Conservation (phyloP, 495 filamentous ascomycete genomes). For the Talaromyces wortmannii region DNA sequence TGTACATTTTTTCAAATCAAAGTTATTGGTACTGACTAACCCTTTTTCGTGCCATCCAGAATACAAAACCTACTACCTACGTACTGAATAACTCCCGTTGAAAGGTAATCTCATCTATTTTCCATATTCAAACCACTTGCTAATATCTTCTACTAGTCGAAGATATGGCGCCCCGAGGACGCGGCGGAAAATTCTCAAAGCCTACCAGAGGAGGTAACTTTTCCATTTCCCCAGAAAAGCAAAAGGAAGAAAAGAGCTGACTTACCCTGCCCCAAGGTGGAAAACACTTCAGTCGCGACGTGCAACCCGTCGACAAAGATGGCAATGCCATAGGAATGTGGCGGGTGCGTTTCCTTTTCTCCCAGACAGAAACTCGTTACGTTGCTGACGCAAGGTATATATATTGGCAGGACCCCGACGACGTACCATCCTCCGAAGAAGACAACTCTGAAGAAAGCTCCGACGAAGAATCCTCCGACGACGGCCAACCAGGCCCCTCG, state of each 20-base stretch:
- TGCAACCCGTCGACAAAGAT: slow-evolving; percentile 79
- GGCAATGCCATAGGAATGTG: slow-evolving; percentile 74
- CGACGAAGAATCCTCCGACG: slow-evolving; percentile 19
- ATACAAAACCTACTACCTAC: no score
- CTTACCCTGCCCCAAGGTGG: slow-evolving; percentile 51
- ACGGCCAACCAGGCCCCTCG: slow-evolving; percentile 27
- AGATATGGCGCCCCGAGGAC: slow-evolving; percentile 50
- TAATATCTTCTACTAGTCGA: neutral
- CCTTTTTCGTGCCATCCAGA: no score
- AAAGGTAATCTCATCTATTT: no score
- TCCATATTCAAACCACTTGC: no score
- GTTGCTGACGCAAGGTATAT: neutral
- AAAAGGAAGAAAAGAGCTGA: neutral
- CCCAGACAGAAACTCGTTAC: neutral
- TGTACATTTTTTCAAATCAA: no score
- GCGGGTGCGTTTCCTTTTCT: slow-evolving; percentile 45
- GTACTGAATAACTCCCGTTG: no score
- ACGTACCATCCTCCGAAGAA: neutral
- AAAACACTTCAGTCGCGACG: slow-evolving; percentile 87
- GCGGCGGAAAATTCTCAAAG: slow-evolving; percentile 92
- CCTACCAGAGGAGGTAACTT: slow-evolving; percentile 79
- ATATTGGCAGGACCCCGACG: slow-evolving; percentile 3
- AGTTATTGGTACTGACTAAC: no score
- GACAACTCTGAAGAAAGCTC: slow-evolving; percentile 34
- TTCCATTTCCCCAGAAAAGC: neutral